phyloP scores from a whole-genome alignment of 2,329 filamentous ascomycete genomes.

The Arthrobotrys iridis region DNA sequence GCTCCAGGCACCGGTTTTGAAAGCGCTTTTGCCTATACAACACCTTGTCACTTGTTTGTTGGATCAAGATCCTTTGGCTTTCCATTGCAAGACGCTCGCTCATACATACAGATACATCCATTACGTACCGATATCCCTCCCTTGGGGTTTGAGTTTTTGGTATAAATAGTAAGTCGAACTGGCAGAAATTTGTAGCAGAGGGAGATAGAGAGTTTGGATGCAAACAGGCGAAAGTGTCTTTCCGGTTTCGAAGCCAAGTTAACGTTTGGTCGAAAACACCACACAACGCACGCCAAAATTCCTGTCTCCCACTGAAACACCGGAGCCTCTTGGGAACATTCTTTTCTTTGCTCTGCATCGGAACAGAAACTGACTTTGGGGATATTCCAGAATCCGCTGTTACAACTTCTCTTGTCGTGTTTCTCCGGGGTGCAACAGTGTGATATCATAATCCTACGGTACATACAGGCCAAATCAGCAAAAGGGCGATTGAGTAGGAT shows the following conservation, averaged over 20 bases:
- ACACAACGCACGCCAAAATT: slow-evolving; percentile 34
- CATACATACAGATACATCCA: no score
- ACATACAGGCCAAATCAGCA: neutral
- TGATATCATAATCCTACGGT: neutral
- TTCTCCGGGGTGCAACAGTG: neutral
- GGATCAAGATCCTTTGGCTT: slow-evolving; percentile 6
- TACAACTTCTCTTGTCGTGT: neutral
- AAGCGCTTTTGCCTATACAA: slow-evolving; percentile 1
- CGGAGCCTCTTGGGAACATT: no score
- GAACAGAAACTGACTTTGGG: neutral
- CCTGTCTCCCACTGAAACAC: slow-evolving; percentile 23
- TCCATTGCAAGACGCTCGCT: neutral
- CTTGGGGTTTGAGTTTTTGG: neutral
- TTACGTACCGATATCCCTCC: neutral
- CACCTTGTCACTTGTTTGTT: slow-evolving; percentile 12
- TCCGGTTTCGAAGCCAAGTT: slow-evolving; percentile 37
- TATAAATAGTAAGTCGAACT: slow-evolving; percentile 23
- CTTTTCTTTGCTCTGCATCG: no score
- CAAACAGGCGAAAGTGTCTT: slow-evolving; percentile 21
- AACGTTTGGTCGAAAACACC: slow-evolving; percentile 47
- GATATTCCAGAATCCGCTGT: neutral
- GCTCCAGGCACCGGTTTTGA: slow-evolving; percentile 21
- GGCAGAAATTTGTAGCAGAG: neutral
- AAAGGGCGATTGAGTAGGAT: neutral
- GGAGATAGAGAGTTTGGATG: slow-evolving; percentile 29